A percentile compares a stretch with the other conserved stretches of the same genome.
phyloP scores from a whole-genome alignment of 192 early-diverging fungal species.

The Diversispora eburnea region DNA sequence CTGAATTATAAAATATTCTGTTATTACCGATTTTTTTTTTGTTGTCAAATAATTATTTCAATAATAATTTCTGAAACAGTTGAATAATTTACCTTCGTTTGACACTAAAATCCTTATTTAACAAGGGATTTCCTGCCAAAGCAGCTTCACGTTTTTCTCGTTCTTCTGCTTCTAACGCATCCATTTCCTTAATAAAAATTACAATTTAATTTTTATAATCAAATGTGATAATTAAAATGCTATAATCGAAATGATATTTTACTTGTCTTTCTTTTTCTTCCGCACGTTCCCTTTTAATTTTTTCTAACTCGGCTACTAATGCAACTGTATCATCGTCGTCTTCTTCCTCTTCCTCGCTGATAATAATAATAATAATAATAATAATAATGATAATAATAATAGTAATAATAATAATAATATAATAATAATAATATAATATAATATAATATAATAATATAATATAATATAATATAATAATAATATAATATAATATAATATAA shows the following conservation, averaged over 20 bases:
- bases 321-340: conserved; percentile 86
- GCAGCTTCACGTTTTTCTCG: conserved; percentile 56
- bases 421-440: not conserved
- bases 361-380: conserved; percentile 20
- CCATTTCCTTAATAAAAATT: conserved; percentile 42
- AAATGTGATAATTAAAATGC: not conserved
- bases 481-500: too few species aligned
- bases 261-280: conserved; percentile 83
- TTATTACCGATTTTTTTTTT: not conserved
- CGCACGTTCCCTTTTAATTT: conserved; percentile 89
- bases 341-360: conserved; percentile 61
- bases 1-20: conserved; percentile 34
- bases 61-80: not conserved
- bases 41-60: not conserved
- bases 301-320: conserved; percentile 77
- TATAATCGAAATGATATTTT: not conserved
- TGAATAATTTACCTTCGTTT: conserved; percentile 63
- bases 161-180: conserved; percentile 57
- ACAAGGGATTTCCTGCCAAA: conserved; percentile 77
- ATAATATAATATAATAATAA: too few species aligned
- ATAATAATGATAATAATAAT: not conserved
- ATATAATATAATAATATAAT: too few species aligned
- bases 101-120: conserved; percentile 73
- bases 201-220: not conserved
- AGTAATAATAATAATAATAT: not conserved